These are phyloP conservation scores for Malassezia nana DNA, from an alignment of 1,284 basidiomycete species.

Conservation along the genomic window DNA sequence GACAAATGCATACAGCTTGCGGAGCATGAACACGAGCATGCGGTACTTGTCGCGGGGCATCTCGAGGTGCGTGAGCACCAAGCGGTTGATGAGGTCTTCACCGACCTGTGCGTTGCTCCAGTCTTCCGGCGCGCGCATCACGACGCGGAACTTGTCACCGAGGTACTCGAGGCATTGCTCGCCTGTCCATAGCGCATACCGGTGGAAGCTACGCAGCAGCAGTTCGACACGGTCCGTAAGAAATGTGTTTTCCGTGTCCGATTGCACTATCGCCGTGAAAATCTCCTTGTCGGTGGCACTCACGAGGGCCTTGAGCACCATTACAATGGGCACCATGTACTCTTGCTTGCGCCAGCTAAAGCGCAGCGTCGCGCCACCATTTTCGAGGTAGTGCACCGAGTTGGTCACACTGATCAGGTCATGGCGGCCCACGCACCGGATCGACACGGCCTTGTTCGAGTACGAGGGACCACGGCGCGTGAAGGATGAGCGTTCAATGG, in stretches of 20 bases:
- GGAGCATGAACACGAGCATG: conserved; percentile 94
- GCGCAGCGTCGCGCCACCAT: conserved; percentile 85
- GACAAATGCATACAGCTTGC: conserved; percentile 86
- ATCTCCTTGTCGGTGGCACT: conserved; percentile 87
- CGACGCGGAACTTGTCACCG: conserved; percentile 94
- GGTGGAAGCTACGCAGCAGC: conserved; percentile 84
- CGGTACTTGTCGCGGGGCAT: conserved; percentile 89
- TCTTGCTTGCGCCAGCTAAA: conserved; percentile 98
- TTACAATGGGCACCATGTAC: conserved; percentile 96
- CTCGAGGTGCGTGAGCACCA: conserved; percentile 82
- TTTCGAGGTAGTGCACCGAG: conserved; percentile 90
- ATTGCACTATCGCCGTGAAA: conserved; percentile 93
- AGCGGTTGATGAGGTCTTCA: conserved; percentile 69
- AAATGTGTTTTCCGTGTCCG: conserved; percentile 94
- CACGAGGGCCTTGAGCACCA: conserved; percentile 90
- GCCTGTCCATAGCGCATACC: conserved; percentile 73
- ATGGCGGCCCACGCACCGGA: conserved; percentile 68
- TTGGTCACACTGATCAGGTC: conserved; percentile 59
- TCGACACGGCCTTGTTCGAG: conserved; percentile 85
- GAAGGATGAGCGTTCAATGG: conserved; percentile 75
- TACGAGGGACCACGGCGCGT: conserved; percentile 87
- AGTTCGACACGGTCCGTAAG: conserved; percentile 94
- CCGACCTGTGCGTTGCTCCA: conserved; percentile 78
- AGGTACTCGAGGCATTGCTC: conserved; percentile 88
- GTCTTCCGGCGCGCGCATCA: conserved; percentile 83